Percentiles rank a stretch among this genome's conserved stretches.
Conservation (phyloP, 805 yeast genomes). For the Spencermartinsiella europaea region DNA sequence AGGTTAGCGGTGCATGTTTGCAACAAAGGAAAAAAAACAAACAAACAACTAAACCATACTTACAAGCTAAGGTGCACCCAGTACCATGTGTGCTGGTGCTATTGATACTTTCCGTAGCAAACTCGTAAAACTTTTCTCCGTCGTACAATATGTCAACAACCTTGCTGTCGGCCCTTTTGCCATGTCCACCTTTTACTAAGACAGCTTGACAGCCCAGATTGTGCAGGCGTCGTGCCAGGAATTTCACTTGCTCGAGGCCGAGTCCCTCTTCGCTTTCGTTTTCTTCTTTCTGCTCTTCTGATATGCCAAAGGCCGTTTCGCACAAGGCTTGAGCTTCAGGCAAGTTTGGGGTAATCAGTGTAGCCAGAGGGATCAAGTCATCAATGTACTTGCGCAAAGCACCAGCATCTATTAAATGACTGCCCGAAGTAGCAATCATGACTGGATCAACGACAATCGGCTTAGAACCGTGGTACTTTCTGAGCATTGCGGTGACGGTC, state of each 20-base stretch:
- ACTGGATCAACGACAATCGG: constrained; percentile 75
- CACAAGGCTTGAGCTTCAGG: constrained; percentile 48
- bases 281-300: neutral
- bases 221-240: constrained; percentile 38
- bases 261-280: neutral
- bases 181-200: constrained; percentile 80
- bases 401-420: constrained; percentile 45
- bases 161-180: constrained; percentile 26
- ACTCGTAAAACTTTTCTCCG: constrained; percentile 43
- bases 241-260: constrained; percentile 37
- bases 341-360: constrained; percentile 69
- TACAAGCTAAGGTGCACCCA: constrained; percentile 82
- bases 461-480: constrained; percentile 29
- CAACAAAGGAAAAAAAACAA: too few species aligned
- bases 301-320: neutral
- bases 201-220: constrained; percentile 44
- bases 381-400: constrained; percentile 42
- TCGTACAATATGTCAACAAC: constrained; percentile 28
- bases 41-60: too few species aligned
- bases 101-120: constrained; percentile 41
- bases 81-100: constrained; percentile 77
- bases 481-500: constrained; percentile 38
- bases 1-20: too few species aligned
- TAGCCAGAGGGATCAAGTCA: constrained; percentile 46
- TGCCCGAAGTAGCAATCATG: constrained; percentile 76